Base-by-base conservation (phyloP, 441 rosid genomes). In the Arabidopsis hybrid region DNA sequence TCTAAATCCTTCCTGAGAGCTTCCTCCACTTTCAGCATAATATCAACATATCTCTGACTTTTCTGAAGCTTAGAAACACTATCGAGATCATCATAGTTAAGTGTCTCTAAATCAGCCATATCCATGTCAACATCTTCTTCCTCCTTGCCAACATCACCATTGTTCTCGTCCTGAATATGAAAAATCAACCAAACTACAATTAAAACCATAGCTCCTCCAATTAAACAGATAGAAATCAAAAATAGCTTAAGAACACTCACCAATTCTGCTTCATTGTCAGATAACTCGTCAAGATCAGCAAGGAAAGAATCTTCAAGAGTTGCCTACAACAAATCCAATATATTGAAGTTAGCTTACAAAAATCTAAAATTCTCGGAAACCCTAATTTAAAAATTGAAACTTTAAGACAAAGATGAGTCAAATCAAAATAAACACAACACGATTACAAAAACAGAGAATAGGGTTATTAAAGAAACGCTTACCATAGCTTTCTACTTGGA, bases 231-330 rank as follows among this genome's bases (percentile, higher is more conserved):
- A n/a, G 43, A 18, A 21, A 34, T 16, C 7, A 51, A 53, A 3
- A 0, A 26, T 26, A 2, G 31, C 21, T 5, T 10, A 3, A 4
- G 29, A 2, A 56, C 42, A 72, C 91, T 92, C 49, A 91, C 95
- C 58, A 71, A 21, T 73, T 88, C 90, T 17, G 91, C 92, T 76
- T 92, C 99, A 59, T 95, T 92, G 74, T 91, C 98, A 36, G 99
- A 95, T 81, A 92, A 79, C 67, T 94, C 96, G 8, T 90, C 97
- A 42, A 93, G 96, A 80, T 91, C 97, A 0, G 97, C 96, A 8
- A 93, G 90, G 74, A 93, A 91, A 29, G 96, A 91, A 83, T 91
- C 98, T 17, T 89, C 96, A 53, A 93, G 93, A 63, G 91, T 88
- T 35, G 95, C 93, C 95, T 94, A 80, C 17, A 80, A 79, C 11